Evolutionary conservation across 2,329 filamentous ascomycete genomes (phyloP).

Genomic region (Cladophialophora exuberans): DNA sequence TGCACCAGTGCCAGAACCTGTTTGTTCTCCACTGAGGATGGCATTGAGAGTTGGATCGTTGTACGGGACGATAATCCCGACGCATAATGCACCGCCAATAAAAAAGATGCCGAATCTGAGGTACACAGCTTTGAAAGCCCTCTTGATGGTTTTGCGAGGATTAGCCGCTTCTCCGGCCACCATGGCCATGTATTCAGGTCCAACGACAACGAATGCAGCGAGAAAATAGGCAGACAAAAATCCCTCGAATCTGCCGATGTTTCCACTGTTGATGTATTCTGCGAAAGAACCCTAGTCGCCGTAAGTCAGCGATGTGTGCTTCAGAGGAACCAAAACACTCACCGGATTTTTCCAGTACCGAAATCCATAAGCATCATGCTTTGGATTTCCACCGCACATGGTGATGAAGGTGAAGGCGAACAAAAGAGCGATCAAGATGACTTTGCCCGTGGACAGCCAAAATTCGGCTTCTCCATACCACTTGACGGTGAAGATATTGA

Average conservation of each 20-base stretch:
- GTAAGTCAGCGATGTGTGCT: no score
- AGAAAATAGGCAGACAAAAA: conserved; percentile 72
- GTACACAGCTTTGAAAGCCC: conserved; percentile 65
- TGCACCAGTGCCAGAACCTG: conserved; percentile 39
- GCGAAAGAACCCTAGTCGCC: conserved; percentile 9
- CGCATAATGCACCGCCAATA: conserved; percentile 69
- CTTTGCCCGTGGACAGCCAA: conserved; percentile 53
- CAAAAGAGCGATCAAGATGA: conserved; percentile 53
- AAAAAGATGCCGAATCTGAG: conserved; percentile 75
- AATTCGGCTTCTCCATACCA: conserved; percentile 47
- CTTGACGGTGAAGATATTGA: conserved; percentile 15
- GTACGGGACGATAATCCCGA: conserved; percentile 71
- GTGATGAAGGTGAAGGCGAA: conserved; percentile 55
- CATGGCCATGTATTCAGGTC: conserved; percentile 63
- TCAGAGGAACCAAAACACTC: no score
- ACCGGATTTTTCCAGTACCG: conserved; percentile 61
- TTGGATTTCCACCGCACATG: conserved; percentile 51
- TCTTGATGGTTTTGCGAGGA: conserved; percentile 63
- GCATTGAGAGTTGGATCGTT: conserved; percentile 62
- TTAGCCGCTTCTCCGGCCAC: conserved; percentile 67
- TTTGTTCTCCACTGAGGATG: conserved; percentile 51
- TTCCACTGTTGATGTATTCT: conserved; percentile 13
- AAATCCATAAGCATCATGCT: conserved; percentile 58
- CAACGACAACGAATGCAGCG: conserved; percentile 65
- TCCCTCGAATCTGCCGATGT: conserved; percentile 35